These are phyloP conservation scores for Acacia pycnantha DNA, from an alignment of 331 rosid genomes.

Conservation along the genomic window DNA sequence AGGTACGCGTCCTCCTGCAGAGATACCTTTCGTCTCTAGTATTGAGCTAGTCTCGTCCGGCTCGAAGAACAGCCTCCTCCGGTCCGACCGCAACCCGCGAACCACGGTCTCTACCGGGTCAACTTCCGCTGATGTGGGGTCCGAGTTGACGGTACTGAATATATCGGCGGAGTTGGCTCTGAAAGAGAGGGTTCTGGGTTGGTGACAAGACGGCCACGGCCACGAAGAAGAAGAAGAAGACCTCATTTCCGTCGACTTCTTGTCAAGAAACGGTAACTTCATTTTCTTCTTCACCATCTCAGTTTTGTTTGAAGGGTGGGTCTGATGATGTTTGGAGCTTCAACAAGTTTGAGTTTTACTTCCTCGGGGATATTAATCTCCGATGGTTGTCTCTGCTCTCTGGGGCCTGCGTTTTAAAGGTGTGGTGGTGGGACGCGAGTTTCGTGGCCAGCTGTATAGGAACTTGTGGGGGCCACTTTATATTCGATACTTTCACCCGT, in stretches of 20 bases:
- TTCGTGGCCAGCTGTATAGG: constrained; percentile 10
- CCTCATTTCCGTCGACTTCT: constrained; percentile 30
- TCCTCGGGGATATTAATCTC: neutral
- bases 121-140: neutral
- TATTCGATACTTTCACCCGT: neutral
- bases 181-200: constrained; percentile 82
- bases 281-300: constrained; percentile 50
- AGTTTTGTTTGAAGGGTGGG: neutral
- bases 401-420: constrained; percentile 33
- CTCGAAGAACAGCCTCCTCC: constrained; percentile 72
- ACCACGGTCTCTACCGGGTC: constrained; percentile 53
- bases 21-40: constrained; percentile 31
- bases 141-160: constrained; percentile 25
- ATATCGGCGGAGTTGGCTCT: constrained; percentile 38
- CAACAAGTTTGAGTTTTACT: constrained; percentile 2
- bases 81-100: constrained; percentile 58
- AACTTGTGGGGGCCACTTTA: constrained; percentile 20
- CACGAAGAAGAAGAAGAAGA: constrained; percentile 46
- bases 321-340: neutral
- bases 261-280: constrained; percentile 68
- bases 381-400: neutral
- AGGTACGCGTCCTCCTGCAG: constrained; percentile 26
- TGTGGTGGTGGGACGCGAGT: constrained; percentile 36
- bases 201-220: constrained; percentile 88
- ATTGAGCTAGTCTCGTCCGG: constrained; percentile 67